Percentiles rank a stretch among this genome's conserved stretches.
Conservation (phyloP, 2,329 filamentous ascomycete species). For the Stachybotrys echinatus region DNA sequence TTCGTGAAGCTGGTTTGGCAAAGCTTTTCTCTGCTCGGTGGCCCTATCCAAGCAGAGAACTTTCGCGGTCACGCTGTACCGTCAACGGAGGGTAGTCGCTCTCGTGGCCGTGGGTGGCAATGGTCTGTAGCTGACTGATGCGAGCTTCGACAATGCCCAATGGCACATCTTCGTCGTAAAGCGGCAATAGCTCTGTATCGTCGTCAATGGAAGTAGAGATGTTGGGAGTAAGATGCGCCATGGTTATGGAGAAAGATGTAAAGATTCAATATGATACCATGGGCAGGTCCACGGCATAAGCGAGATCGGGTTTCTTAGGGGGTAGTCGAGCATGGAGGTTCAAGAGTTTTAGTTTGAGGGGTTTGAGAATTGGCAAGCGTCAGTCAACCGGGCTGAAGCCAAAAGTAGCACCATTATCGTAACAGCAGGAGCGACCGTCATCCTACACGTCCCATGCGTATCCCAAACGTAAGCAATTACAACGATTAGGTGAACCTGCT, state of each 20-base stretch:
- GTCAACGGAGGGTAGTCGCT: conserved; percentile 5
- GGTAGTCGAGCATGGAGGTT: too few relatives aligned
- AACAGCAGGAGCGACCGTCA: too few relatives aligned
- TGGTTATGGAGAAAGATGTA: not conserved
- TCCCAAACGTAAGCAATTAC: too few relatives aligned
- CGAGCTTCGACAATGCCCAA: conserved; percentile 21
- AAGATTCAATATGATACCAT: not conserved
- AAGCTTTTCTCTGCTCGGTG: conserved; percentile 16
- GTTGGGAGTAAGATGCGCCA: conserved; percentile 4
- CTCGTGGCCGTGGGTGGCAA: conserved; percentile 9
- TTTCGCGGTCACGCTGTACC: conserved; percentile 15
- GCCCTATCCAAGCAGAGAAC: conserved; percentile 19
- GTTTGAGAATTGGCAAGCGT: too few relatives aligned
- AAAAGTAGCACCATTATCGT: too few relatives aligned
- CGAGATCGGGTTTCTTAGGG: too few relatives aligned
- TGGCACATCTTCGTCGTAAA: conserved; percentile 11
- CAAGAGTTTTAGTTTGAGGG: too few relatives aligned
- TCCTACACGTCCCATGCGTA: too few relatives aligned
- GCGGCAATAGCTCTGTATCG: conserved; percentile 4
- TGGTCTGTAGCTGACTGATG: conserved; percentile 19
- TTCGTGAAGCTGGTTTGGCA: conserved; percentile 18
- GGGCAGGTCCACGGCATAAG: too few relatives aligned
- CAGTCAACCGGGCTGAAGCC: too few relatives aligned
- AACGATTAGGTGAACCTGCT: not conserved
- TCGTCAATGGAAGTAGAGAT: conserved; percentile 5